phyloP scores from a whole-genome alignment of 2,329 filamentous ascomycete genomes.

The Myriosclerotinia curreyana region DNA sequence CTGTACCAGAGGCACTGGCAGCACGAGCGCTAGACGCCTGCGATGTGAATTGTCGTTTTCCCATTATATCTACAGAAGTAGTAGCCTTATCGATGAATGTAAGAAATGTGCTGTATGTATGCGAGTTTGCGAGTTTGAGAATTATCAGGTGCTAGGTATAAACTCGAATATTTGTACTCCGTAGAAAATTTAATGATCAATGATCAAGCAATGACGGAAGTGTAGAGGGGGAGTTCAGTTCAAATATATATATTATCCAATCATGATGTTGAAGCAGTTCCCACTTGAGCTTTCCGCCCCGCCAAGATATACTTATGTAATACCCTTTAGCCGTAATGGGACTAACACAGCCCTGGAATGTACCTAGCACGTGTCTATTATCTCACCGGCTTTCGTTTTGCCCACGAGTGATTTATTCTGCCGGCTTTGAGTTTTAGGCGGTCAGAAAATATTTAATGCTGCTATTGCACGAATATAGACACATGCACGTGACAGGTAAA shows the following conservation, averaged over 20 bases:
- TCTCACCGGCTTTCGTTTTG: too few relatives aligned
- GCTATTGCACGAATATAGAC: too few relatives aligned
- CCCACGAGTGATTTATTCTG: neutral
- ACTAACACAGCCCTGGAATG: too few relatives aligned
- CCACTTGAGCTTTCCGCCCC: neutral
- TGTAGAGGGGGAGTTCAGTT: neutral
- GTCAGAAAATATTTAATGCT: too few relatives aligned
- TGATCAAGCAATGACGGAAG: constrained; percentile 7
- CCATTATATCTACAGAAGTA: constrained; percentile 27
- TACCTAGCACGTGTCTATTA: too few relatives aligned
- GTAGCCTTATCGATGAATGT: neutral
- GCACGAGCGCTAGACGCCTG: constrained; percentile 40
- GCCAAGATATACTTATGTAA: too few relatives aligned
- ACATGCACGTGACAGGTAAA: too few relatives aligned
- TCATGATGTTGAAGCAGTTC: neutral
- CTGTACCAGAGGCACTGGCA: constrained; percentile 32
- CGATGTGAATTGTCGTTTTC: constrained; percentile 37
- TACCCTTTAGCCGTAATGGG: too few relatives aligned
- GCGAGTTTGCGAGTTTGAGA: neutral
- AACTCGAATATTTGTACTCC: too few relatives aligned
- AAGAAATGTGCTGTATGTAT: neutral
- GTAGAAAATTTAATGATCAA: constrained; percentile 8
- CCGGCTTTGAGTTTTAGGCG: too few relatives aligned
- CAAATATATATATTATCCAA: neutral
- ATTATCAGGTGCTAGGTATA: too few relatives aligned